Evolutionary conservation across 2,329 filamentous ascomycete species (phyloP).

Genomic region (Aspergillus piperis): DNA sequence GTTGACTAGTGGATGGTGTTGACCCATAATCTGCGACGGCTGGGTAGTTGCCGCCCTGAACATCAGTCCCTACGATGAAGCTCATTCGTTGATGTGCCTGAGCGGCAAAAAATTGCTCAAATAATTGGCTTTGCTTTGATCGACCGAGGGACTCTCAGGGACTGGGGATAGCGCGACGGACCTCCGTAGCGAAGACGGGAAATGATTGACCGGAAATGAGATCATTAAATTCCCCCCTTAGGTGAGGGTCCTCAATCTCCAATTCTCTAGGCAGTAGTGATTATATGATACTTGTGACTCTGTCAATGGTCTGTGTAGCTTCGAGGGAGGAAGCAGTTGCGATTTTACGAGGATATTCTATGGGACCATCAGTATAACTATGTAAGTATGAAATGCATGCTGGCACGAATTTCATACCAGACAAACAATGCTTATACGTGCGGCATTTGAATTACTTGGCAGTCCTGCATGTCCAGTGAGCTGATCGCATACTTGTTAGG

Average conservation of each 20-base stretch:
- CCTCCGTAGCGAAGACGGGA: neutral
- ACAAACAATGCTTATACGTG: neutral
- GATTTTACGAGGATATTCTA: too few relatives aligned
- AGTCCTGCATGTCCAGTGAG: neutral
- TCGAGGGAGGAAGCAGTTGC: too few relatives aligned
- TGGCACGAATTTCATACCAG: neutral
- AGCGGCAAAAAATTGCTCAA: neutral
- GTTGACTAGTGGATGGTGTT: neutral
- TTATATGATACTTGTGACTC: too few relatives aligned
- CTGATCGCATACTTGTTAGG: neutral
- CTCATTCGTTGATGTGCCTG: neutral
- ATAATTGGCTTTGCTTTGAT: neutral
- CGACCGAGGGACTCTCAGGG: neutral
- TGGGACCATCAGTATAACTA: too few relatives aligned
- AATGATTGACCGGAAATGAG: slow-evolving; percentile 7
- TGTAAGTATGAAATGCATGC: too few relatives aligned
- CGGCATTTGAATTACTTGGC: neutral
- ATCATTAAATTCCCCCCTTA: neutral
- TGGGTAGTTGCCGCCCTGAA: neutral
- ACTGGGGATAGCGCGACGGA: neutral
- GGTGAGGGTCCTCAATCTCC: neutral
- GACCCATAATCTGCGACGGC: neutral
- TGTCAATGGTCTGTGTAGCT: too few relatives aligned
- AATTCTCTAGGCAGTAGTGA: neutral
- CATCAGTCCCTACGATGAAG: neutral